These are phyloP conservation scores for Globisporangium takayamanum DNA, from an alignment of 352 stramenopile species.

Conservation along the genomic window DNA sequence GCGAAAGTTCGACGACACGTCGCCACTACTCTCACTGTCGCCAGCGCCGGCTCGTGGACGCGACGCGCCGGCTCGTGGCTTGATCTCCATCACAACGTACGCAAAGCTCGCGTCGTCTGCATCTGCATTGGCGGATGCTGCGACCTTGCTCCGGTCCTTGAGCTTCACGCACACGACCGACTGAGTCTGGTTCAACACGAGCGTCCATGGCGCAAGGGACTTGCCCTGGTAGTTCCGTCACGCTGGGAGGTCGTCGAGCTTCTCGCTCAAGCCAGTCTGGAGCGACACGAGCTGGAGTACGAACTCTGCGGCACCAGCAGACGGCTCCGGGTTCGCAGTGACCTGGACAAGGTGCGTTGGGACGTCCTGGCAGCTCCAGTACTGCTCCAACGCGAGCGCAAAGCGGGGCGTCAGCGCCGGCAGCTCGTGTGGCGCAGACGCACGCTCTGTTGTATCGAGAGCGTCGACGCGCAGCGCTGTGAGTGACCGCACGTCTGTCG, in stretches of 20 bases:
- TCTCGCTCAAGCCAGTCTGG: constrained; percentile 36
- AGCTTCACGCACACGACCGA: constrained; percentile 49
- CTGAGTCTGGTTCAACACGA: constrained; percentile 34
- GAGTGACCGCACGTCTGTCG: constrained; percentile 7
- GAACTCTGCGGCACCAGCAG: constrained; percentile 13
- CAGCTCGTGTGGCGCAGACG: background rate
- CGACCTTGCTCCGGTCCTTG: constrained; percentile 14
- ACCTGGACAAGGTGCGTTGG: constrained; percentile 40
- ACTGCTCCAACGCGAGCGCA: constrained; percentile 58
- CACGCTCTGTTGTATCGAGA: background rate
- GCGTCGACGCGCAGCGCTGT: constrained; percentile 5
- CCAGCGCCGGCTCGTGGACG: background rate
- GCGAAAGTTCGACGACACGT: background rate
- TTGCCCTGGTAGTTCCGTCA: constrained; percentile 56
- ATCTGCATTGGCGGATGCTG: background rate
- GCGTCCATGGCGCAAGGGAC: constrained; percentile 40
- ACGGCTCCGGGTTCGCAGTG: constrained; percentile 15
- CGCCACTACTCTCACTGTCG: constrained; percentile 9
- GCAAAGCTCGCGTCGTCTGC: constrained; percentile 21
- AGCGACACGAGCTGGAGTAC: constrained; percentile 51
- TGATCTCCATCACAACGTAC: constrained; percentile 44
- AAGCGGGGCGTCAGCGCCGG: constrained; percentile 18
- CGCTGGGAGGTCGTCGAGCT: constrained; percentile 35
- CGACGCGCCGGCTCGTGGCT: background rate
- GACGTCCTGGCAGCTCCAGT: constrained; percentile 51